Base-by-base conservation (phyloP, 2,329 filamentous ascomycete species). In the Aureobasidium sp. region DNA sequence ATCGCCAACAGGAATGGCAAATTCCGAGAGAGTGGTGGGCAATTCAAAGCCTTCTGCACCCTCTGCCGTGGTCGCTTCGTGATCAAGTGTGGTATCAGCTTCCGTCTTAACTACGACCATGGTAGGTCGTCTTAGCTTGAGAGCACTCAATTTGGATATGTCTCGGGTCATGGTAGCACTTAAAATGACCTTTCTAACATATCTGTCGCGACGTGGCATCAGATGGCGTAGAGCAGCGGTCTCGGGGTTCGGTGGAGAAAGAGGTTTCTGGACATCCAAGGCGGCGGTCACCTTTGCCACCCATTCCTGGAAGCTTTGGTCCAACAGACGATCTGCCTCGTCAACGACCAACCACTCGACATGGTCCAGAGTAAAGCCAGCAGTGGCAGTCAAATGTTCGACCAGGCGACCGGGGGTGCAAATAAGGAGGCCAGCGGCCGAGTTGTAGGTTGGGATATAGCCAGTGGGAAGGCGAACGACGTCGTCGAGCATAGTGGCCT, bases 221-320 rank as follows among this genome's bases (percentile, higher is more conserved):
- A 60, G 45, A 22, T 51, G 44, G 66, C 72, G 42, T 70, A 60
- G n/a, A 53, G 36, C 36, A 1, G 76, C 72, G 17, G 20, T 61
- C 25, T 61, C 58, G 5, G 49, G 48, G 20, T 12, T 53, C 8
- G 48, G 22, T 45, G 79, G 78, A 2, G 73, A 72, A 11, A 15
- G 5, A 1, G 72, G 74, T 41, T 80, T 79, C 64, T 90, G 79
- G 48, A 78, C 77, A 17, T 86, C 83, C 70, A 84, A 67, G 2
- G 78, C 78, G 25, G 74, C 73, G 69, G 90, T 87, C 7, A 94
- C 84, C 0, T 87, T 77, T 44, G 86, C 84, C 3, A 95, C 79
- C 92, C 92, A 97, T 69, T 93, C 89, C 72, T 97, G 92, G 74
- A 94, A 97, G 70, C 89, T 92, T 73, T 97, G 90, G 47, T 92